Evolutionary conservation across 257 asterid species (phyloP).

Genomic region (Orobanche coerulescens): DNA sequence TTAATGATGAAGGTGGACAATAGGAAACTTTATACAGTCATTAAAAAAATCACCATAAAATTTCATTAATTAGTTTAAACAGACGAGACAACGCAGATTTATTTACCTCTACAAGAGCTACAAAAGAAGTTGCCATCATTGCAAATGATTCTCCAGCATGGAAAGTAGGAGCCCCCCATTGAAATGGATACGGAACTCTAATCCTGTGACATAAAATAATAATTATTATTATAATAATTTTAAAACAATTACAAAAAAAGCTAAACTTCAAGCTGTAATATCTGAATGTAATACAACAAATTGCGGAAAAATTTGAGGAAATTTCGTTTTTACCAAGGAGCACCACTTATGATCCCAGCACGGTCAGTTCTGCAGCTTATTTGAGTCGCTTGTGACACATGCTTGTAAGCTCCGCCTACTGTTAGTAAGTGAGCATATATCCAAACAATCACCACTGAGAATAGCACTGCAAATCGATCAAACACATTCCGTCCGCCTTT

Average conservation of each 20-base stretch:
- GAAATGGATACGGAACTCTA: constrained; percentile 88
- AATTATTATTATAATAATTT: no score
- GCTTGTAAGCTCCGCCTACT: constrained; percentile 74
- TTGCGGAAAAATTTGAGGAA: no score
- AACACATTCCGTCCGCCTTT: constrained; percentile 60
- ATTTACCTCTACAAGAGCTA: constrained; percentile 81
- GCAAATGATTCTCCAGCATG: constrained; percentile 94
- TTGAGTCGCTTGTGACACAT: constrained; percentile 45
- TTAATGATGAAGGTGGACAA: neutral
- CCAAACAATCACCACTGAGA: constrained; percentile 76
- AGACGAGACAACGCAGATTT: neutral
- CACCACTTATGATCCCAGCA: constrained; percentile 65
- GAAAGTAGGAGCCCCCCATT: constrained; percentile 94
- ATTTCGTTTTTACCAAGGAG: constrained; percentile 68
- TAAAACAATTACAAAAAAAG: no score
- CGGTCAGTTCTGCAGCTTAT: constrained; percentile 90
- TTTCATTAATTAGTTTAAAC: neutral
- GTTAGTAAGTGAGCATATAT: constrained; percentile 78
- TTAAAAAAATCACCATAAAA: neutral
- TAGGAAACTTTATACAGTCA: neutral
- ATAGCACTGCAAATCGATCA: constrained; percentile 68
- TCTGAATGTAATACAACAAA: neutral
- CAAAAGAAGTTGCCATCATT: constrained; percentile 93
- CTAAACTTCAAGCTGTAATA: no score
- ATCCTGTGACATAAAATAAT: constrained; percentile 46